Base-by-base conservation (phyloP, 2,329 filamentous ascomycete genomes). In the Diaporthe destruens region DNA sequence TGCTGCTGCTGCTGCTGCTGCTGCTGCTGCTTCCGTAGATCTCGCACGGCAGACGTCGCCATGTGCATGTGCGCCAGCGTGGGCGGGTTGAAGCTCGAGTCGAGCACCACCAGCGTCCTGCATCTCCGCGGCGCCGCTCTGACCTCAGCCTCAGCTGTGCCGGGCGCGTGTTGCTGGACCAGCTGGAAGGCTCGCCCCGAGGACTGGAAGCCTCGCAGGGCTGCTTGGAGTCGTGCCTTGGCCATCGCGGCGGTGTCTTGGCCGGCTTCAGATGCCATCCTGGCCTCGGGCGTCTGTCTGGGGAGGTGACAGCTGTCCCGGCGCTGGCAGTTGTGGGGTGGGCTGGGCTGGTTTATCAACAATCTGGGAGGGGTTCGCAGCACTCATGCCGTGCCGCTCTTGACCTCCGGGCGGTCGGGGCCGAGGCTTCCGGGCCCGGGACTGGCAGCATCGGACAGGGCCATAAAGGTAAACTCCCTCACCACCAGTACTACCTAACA, bases 11-110 rank as follows among this genome's bases (percentile, higher is more conserved):
- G 59, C 44, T 36, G 59, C 68, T 34, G 32, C 16, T 20, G 47
- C 36, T 69, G 70, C 18, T 36, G 20, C 65, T 36, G 34, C 34
- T 36, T 36, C n/a, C 57, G 72, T 36, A 76, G 69, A n/a, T 79
- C 75, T 0, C 59, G 69, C 36, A 87, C 69, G 0, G 89, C 88
- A 2, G 87, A 86, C 0, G 83, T 79, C 0, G 86, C 88, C 84
- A 93, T 91, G 71, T 82, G 82, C 55, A 86, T 82, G 78, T 93
- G 91, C 2, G 90, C 91, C 9, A 83, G 81, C 0, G 91, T 92
- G 0, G 91, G 91, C 34, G 91, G 91, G 78, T 93, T 92, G 83
- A 92, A 93, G 73, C 89, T 91, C 66, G 90, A 91, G 80, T 93
- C 91, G 59, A 92, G 85, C 71, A 92, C 83, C 69, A 92, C 81